Conservation (phyloP, 169 alveolate species). For the Cryptosporidium meleagridis region DNA sequence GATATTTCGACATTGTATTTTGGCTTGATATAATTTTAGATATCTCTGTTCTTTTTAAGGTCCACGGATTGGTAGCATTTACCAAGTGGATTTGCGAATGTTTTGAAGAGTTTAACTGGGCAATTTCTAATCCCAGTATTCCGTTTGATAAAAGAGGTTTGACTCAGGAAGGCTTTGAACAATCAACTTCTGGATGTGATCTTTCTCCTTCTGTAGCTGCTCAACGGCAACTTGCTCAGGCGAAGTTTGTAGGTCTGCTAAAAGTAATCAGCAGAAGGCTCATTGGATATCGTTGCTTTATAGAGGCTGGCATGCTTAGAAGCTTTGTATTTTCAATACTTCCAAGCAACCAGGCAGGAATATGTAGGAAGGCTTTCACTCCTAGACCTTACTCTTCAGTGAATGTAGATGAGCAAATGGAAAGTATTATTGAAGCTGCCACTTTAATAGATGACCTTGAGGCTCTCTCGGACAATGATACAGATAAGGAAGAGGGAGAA, state of each 20-base stretch:
- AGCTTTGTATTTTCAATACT: constrained; percentile 53
- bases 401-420: constrained; percentile 12
- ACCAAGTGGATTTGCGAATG: constrained; percentile 49
- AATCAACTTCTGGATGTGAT: neutral
- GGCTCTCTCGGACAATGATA: constrained; percentile 1
- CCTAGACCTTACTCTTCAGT: neutral
- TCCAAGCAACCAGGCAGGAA: constrained; percentile 70
- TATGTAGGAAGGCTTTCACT: constrained; percentile 52
- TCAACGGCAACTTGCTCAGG: constrained; percentile 72
- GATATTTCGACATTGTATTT: constrained; percentile 38
- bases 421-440: constrained; percentile 5
- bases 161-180: neutral
- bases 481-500: constrained; percentile 67
- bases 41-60: neutral
- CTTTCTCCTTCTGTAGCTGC: constrained; percentile 59
- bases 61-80: constrained; percentile 40
- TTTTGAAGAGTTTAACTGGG: constrained; percentile 49
- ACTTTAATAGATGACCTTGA: neutral
- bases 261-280: constrained; percentile 34
- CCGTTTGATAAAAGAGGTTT: constrained; percentile 30
- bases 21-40: constrained; percentile 54
- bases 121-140: constrained; percentile 53
- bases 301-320: constrained; percentile 39
- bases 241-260: constrained; percentile 60
- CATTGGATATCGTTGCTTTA: constrained; percentile 14